Base-by-base conservation (phyloP, 2,329 filamentous ascomycete species). In the Polytolypa hystricis region DNA sequence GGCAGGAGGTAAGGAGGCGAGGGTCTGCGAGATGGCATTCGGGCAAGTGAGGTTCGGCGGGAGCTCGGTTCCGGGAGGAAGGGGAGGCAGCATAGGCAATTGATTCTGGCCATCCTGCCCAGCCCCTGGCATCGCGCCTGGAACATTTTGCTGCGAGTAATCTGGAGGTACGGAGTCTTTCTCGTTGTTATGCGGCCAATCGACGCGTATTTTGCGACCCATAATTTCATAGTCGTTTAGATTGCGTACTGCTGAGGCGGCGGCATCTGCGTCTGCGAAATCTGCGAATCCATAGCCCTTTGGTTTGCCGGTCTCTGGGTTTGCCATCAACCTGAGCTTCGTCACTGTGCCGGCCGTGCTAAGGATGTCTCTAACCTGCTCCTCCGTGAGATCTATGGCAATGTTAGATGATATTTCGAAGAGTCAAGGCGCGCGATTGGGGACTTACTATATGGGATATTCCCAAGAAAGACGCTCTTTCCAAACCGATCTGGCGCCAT, bases 271-370 rank as follows among this genome's bases (percentile, higher is more conserved):
- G 55, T 96, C 91, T 38, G 85, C 82, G 55, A 93, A 98, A 58
- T 96, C 89, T 53, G 87, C 84, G 52, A 96, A 98, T 23, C 91
- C 91, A 57, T 94, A 98, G 12, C 91, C 91, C 61, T 95, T 96
- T 1, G 91, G 87, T 39, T 85, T 79, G 28, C 89, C 87, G 2
- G 87, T 95, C 54, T 96, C 89, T 36, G 86, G 82, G 65, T 96
- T 93, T 62, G 94, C 93, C 46, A 96, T 89, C 33, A 96, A 73
- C 35, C 89, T 78, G 58, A 96, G 96, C 57, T 83, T 89, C 41
- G 93, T 71, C 1, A 96, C 89, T 47, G 87, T 84, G 40, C 91
- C 91, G 36, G 84, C 86, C 46, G 82, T 81, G 56, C 79, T 84
- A 60, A 96, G 93, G 42, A 93, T 93, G 50, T 95, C 84, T 55